Conservation (phyloP, 2,329 filamentous ascomycete genomes). For the Pseudocercospora fuligena region DNA sequence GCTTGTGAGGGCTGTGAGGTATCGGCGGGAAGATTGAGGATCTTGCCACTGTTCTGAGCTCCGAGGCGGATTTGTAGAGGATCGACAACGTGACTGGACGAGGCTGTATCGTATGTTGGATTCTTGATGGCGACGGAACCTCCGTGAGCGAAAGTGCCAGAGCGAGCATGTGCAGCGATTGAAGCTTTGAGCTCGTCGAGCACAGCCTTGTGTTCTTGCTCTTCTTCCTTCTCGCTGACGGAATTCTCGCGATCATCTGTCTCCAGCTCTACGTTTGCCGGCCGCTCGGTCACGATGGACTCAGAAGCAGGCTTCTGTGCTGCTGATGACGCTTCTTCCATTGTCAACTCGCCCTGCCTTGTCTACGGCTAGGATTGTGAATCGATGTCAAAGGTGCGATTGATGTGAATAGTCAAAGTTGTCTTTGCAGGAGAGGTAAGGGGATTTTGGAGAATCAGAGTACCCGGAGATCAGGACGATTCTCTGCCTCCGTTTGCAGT, state of each 20-base stretch:
- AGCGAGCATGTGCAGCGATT: constrained; percentile 11
- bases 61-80: constrained; percentile 17
- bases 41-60: not conserved
- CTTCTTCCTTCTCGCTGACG: not conserved
- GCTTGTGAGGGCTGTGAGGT: not conserved
- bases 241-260: not conserved
- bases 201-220: not conserved
- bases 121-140: constrained; percentile 10
- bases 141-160: constrained; percentile 15
- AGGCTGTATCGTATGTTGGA: not conserved
- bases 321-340: not conserved
- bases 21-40: not conserved
- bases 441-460: not conserved
- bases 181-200: constrained; percentile 12
- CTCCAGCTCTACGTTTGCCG: not conserved
- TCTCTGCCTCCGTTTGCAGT: not conserved
- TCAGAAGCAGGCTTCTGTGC: not conserved
- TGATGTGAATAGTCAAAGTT: not conserved
- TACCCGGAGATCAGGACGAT: too few species aligned
- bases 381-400: not conserved
- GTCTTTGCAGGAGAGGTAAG: not conserved
- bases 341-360: not conserved
- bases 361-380: not conserved
- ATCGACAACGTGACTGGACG: not conserved
- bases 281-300: not conserved